phyloP scores from a whole-genome alignment of 768 basidiomycete genomes.

The Pisolithus albus region DNA sequence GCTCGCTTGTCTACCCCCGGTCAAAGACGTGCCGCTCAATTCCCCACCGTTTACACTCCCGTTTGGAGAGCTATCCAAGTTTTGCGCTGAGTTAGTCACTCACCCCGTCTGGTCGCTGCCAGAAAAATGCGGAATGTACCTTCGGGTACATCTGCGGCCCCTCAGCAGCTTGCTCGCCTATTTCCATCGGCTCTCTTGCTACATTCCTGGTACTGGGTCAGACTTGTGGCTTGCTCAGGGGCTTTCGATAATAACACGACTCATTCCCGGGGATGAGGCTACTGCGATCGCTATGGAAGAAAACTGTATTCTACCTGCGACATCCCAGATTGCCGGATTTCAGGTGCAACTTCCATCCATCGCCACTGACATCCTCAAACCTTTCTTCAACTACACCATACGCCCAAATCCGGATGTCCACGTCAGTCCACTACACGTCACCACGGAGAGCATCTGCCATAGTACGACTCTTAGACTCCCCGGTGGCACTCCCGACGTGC shows the following conservation, averaged over 20 bases:
- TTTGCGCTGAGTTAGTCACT: slow-evolving; percentile 43
- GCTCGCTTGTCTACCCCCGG: slow-evolving; percentile 51
- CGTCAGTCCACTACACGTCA: slow-evolving; percentile 46
- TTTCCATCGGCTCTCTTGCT: slow-evolving; percentile 55
- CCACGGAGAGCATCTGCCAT: slow-evolving; percentile 48
- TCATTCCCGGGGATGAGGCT: slow-evolving; percentile 74
- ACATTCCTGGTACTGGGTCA: slow-evolving; percentile 47
- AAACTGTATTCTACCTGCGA: slow-evolving; percentile 8
- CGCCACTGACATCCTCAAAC: slow-evolving; percentile 25
- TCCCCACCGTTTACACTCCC: slow-evolving; percentile 59
- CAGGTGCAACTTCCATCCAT: slow-evolving; percentile 27
- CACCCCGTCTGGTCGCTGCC: slow-evolving; percentile 46
- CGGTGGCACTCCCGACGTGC: background rate
- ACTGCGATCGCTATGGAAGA: slow-evolving; percentile 37
- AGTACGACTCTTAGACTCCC: slow-evolving; percentile 50
- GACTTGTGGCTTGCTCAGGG: slow-evolving; percentile 66
- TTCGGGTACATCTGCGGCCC: slow-evolving; percentile 32
- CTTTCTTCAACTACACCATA: slow-evolving; percentile 51
- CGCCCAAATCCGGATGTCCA: slow-evolving; percentile 33
- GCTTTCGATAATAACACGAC: slow-evolving; percentile 44
- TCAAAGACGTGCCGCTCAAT: slow-evolving; percentile 28
- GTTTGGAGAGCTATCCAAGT: slow-evolving; percentile 45
- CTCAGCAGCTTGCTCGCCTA: slow-evolving; percentile 46
- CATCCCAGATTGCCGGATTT: slow-evolving; percentile 14
- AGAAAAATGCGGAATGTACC: background rate